These are phyloP conservation scores for Raffaelea albimanens DNA, from an alignment of 2,329 filamentous ascomycete genomes.

Conservation along the genomic window DNA sequence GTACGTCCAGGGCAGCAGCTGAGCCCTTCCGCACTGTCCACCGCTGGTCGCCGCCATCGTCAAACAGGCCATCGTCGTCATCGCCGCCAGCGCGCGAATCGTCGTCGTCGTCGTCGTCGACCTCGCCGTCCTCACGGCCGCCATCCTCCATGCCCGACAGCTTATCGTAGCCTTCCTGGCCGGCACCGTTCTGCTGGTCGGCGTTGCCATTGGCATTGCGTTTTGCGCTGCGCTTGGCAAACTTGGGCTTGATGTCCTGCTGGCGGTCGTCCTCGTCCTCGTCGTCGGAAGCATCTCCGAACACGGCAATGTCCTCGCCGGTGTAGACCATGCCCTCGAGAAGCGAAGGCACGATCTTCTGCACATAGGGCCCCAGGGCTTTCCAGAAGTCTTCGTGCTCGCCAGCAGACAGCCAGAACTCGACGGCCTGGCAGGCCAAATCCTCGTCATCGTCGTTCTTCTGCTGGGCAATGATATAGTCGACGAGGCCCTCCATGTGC, in stretches of 20 bases:
- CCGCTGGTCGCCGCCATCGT: slow-evolving; percentile 74
- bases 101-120: slow-evolving; percentile 67
- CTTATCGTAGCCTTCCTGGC: slow-evolving; percentile 27
- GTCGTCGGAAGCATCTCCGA: slow-evolving; percentile 79
- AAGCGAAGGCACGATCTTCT: slow-evolving; percentile 80
- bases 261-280: slow-evolving; percentile 84
- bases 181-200: neutral
- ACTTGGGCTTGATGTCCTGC: slow-evolving; percentile 86
- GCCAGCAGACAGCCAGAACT: slow-evolving; percentile 93
- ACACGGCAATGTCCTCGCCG: slow-evolving; percentile 79
- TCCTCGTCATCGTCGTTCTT: slow-evolving; percentile 78
- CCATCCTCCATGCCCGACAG: slow-evolving; percentile 47
- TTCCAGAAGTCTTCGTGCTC: slow-evolving; percentile 76
- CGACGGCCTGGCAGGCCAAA: slow-evolving; percentile 84
- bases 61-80: slow-evolving; percentile 64
- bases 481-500: slow-evolving; percentile 77
- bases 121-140: slow-evolving; percentile 78
- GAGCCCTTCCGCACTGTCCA: slow-evolving; percentile 98
- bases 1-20: slow-evolving; percentile 86
- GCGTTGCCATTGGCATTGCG: slow-evolving; percentile 41
- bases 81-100: slow-evolving; percentile 79
- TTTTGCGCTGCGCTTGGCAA: slow-evolving; percentile 61
- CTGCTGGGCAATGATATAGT: slow-evolving; percentile 89
- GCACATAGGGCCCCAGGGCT: slow-evolving; percentile 65
- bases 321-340: slow-evolving; percentile 94